Evolutionary conservation across 2,329 filamentous ascomycete species (phyloP), one percentile per base, ranked within the genome.

Genomic region (Paecilomyces fulvus): DNA sequence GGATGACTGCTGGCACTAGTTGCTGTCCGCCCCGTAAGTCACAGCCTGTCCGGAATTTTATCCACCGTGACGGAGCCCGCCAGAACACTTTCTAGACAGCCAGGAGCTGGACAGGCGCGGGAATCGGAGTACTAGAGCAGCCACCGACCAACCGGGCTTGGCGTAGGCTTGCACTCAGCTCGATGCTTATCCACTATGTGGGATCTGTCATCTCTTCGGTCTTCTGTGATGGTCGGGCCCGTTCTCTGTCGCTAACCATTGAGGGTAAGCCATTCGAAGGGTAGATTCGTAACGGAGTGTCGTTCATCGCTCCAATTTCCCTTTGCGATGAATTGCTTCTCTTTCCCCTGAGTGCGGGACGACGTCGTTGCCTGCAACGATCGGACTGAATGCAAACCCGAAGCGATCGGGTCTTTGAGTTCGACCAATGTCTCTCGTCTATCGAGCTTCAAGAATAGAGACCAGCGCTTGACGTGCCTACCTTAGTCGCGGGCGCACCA

Each of bases 141-240:
- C 37, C 37, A 43, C 37, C n/a, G 37, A n/a, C 37, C 37, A 43
- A 43, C 37, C 37, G n/a, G 33, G 14, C 48, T 49, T 49, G 48
- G 48, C 48, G 21, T 28, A 49, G 46, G 52, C 52, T 54, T 49
- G 52, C 51, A 23, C 51, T 56, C 51, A 58, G 56, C 56, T 52
- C 23, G 30, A 48, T 56, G 52, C 37, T 43, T 54, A 58, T 56
- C 54, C 56, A 53, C 48, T n/a, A 49, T 12, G 37, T 3, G n/a
- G 8, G 17, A 43, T 43, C 31, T 10, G 31, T 37, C 33, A 43
- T 43, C 33, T 17, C 17, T 5, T 43, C 37, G n/a, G 37, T 20
- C 33, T 37, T 37, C 12, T 37, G 33, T 17, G 37, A 43, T 43
- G 8, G 37, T 43, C 14, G 37, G n/a, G n/a, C 17, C 37, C 37